Percentiles rank a stretch among this genome's conserved stretches.
These are phyloP conservation scores for Vicia faba DNA, from an alignment of 306 rosid species.

Conservation along the genomic window DNA sequence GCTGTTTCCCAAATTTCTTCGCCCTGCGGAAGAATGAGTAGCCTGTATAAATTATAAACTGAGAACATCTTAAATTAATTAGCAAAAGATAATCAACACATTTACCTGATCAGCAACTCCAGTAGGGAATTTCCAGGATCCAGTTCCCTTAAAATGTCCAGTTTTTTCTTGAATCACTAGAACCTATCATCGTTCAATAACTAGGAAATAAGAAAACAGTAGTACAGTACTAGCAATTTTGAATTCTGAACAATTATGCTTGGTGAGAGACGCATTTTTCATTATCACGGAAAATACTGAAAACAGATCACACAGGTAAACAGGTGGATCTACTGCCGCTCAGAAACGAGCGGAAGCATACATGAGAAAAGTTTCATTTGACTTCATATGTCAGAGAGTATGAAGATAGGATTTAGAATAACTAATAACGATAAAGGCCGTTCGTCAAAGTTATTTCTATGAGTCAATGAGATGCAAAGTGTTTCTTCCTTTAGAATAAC, in stretches of 20 bases:
- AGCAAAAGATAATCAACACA: conserved; percentile 6
- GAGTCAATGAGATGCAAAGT: no score
- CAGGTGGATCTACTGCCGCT: no score
- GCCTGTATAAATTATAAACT: conserved; percentile 25
- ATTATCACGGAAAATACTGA: conserved; percentile 7
- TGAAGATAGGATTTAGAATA: no score
- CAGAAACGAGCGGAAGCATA: no score
- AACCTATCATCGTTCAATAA: conserved; percentile 46
- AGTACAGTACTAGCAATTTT: neutral
- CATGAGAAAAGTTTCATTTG: no score
- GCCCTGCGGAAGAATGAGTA: conserved; percentile 56
- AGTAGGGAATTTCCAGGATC: conserved; percentile 85
- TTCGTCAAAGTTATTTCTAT: no score
- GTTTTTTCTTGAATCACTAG: conserved; percentile 84
- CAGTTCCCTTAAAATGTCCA: conserved; percentile 60
- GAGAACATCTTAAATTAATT: conserved; percentile 9
- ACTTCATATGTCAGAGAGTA: no score
- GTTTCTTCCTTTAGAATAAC: neutral
- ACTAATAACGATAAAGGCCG: no score
- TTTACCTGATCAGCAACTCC: conserved; percentile 82
- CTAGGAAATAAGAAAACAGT: conserved; percentile 17
- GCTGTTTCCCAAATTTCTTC: conserved; percentile 81
- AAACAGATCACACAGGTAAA: conserved; percentile 3
- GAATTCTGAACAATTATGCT: conserved; percentile 9
- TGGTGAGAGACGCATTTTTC: neutral